Percentiles rank a stretch among this genome's conserved stretches.
These are phyloP conservation scores for Avena sativa DNA, from an alignment of 176 grass and related monocot genomes.

Conservation along the genomic window DNA sequence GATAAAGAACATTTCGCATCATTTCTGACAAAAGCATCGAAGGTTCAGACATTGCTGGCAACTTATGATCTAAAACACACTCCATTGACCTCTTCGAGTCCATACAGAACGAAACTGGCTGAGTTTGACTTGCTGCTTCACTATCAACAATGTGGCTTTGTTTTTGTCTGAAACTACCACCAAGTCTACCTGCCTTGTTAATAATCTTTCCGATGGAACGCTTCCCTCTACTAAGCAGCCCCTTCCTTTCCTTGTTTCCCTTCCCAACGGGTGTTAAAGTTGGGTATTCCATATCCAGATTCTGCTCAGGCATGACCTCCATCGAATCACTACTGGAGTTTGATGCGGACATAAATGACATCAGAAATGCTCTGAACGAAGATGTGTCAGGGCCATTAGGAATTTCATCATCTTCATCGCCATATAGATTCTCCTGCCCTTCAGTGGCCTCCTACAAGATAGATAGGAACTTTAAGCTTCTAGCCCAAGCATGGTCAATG, in stretches of 20 bases:
- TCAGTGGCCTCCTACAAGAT: constrained; percentile 64
- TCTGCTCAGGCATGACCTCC: constrained; percentile 50
- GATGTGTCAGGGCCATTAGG: constrained; percentile 88
- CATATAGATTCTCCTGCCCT: constrained; percentile 42
- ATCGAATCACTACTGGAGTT: constrained; percentile 29
- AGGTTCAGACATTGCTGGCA: constrained; percentile 82
- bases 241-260: constrained; percentile 65
- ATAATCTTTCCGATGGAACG: constrained; percentile 82
- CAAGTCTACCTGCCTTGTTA: constrained; percentile 66
- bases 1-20: constrained; percentile 68
- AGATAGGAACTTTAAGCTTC: constrained; percentile 5
- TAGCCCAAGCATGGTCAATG: neutral
- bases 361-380: constrained; percentile 87
- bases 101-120: constrained; percentile 31
- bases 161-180: constrained; percentile 71
- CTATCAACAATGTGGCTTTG: constrained; percentile 39
- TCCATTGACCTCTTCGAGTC: constrained; percentile 49
- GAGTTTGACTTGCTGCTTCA: constrained; percentile 45
- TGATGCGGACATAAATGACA: constrained; percentile 74
- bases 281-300: constrained; percentile 53
- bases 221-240: constrained; percentile 76
- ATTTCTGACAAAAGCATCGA: constrained; percentile 84
- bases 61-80: constrained; percentile 36
- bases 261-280: constrained; percentile 65
- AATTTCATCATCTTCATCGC: constrained; percentile 54